phyloP scores from a whole-genome alignment of 768 basidiomycete genomes.

The Hypsizygus marmoreus region DNA sequence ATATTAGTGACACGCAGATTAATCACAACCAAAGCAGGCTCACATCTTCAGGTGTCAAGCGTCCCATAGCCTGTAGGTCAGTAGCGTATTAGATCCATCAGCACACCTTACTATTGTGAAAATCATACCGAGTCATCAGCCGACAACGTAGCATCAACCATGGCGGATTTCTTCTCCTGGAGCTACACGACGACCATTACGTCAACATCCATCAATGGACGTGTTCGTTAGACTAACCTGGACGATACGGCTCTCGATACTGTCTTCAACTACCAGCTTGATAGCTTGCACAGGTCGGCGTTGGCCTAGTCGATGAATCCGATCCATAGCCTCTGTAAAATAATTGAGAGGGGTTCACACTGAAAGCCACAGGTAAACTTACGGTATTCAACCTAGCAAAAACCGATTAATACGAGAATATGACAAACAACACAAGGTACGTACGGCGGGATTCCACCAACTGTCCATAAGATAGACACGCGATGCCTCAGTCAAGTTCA shows the following conservation, averaged over 20 bases:
- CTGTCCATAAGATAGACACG: conserved; percentile 97
- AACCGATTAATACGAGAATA: not conserved
- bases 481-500: conserved; percentile 89
- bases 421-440: conserved; percentile 13
- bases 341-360: not conserved
- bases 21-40: conserved; percentile 20
- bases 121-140: conserved; percentile 72
- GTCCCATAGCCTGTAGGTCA: conserved; percentile 77
- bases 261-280: conserved; percentile 94
- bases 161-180: conserved; percentile 97
- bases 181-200: conserved; percentile 42
- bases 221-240: conserved; percentile 47
- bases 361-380: conserved; percentile 29
- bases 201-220: conserved; percentile 3
- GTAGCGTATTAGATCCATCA: too few species aligned
- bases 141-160: conserved; percentile 88
- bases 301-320: conserved; percentile 96
- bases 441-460: conserved; percentile 98
- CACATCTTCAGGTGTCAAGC: conserved; percentile 85
- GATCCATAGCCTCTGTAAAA: conserved; percentile 88
- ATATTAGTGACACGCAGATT: conserved; percentile 8
- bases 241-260: conserved; percentile 93
- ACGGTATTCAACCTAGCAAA: conserved; percentile 75
- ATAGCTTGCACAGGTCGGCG: conserved; percentile 90
- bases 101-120: not conserved